Conservation (phyloP, 805 yeast species). For the Yarrowia alimentaria region DNA sequence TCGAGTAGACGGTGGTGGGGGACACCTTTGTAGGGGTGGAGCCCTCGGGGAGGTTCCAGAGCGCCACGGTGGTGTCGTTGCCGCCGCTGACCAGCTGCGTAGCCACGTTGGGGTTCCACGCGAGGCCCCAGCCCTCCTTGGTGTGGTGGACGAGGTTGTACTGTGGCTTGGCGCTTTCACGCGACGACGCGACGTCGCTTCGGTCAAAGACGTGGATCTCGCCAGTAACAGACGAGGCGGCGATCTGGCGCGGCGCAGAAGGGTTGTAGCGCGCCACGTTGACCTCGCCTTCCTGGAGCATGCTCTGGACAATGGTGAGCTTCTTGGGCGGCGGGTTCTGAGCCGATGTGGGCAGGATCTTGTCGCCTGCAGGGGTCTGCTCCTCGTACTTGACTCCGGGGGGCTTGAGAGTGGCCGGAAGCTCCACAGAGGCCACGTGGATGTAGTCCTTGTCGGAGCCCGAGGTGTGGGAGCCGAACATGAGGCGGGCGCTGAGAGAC, state of each 20-base stretch:
- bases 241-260: slow-evolving; percentile 46
- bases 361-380: too few species aligned
- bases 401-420: slow-evolving; percentile 36
- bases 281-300: slow-evolving; percentile 67
- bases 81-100: slow-evolving; percentile 60
- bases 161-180: slow-evolving; percentile 29
- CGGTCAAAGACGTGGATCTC: slow-evolving; percentile 38
- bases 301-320: slow-evolving; percentile 46
- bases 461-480: slow-evolving; percentile 65
- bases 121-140: slow-evolving; percentile 66
- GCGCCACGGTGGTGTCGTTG: slow-evolving; percentile 62
- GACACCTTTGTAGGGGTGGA: slow-evolving; percentile 4
- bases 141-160: slow-evolving; percentile 45
- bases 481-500: slow-evolving; percentile 47
- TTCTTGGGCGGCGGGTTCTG: not conserved
- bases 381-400: too few species aligned
- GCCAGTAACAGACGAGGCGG: slow-evolving; percentile 52
- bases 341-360: too few species aligned
- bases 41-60: slow-evolving; percentile 56
- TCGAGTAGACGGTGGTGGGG: slow-evolving; percentile 52
- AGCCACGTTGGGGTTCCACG: slow-evolving; percentile 53
- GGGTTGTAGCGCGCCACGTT: slow-evolving; percentile 60
- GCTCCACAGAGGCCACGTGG: slow-evolving; percentile 42
- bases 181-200: slow-evolving; percentile 28
- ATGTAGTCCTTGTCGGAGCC: slow-evolving; percentile 52